These are phyloP conservation scores for Amaranthus cruentus DNA, from an alignment of 148 eudicot species.

Conservation along the genomic window DNA sequence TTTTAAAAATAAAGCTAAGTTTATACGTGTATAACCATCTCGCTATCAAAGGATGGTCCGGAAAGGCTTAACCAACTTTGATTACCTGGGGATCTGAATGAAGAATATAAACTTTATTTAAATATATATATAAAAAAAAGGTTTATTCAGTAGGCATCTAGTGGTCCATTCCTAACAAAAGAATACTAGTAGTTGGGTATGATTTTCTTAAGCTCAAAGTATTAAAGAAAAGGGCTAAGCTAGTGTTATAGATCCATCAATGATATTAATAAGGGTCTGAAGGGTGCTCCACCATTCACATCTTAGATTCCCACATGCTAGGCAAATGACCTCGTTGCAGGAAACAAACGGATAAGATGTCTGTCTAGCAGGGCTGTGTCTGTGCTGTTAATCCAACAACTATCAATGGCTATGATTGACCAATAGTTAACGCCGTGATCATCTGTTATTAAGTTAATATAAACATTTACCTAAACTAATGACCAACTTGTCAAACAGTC, in stretches of 20 bases:
- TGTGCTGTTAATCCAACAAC: slow-evolving; percentile 1
- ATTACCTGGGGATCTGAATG: slow-evolving; percentile 30
- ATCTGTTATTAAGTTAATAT: not conserved
- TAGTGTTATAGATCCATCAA: not conserved
- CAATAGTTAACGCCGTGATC: slow-evolving; percentile 7
- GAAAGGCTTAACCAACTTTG: slow-evolving; percentile 1
- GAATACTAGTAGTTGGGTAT: slow-evolving; percentile 14
- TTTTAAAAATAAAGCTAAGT: not conserved
- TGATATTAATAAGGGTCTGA: not conserved
- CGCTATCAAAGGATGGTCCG: slow-evolving; percentile 33
- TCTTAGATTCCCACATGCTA: slow-evolving; percentile 29
- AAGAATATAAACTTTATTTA: not conserved
- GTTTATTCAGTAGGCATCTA: not conserved
- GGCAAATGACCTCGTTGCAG: slow-evolving; percentile 26
- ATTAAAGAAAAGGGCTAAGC: not conserved
- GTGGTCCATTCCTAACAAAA: not conserved
- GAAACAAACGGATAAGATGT: slow-evolving; percentile 37
- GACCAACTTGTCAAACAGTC: not conserved
- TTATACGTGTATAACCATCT: slow-evolving; percentile 25
- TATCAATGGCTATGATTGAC: slow-evolving; percentile 16
- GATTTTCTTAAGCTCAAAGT: slow-evolving; percentile 20
- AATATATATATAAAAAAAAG: not conserved
- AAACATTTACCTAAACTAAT: not conserved
- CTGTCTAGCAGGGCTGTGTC: slow-evolving; percentile 12
- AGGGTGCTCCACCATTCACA: slow-evolving; percentile 12